Percentiles rank a stretch among this genome's conserved stretches.
These are phyloP conservation scores for Spergularia marina DNA, from an alignment of 148 eudicot genomes.

Conservation along the genomic window DNA sequence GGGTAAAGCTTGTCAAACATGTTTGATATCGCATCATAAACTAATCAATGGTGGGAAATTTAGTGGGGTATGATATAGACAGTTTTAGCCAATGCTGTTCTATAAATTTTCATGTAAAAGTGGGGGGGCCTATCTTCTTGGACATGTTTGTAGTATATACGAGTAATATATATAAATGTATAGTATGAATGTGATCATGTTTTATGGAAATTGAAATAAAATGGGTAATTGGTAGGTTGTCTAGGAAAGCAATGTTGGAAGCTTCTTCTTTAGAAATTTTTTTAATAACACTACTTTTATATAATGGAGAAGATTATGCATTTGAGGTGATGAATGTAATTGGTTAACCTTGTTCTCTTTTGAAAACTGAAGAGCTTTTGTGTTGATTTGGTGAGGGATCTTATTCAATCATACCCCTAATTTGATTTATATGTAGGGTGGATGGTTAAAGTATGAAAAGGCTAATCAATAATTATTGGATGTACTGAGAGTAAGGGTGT, in stretches of 20 bases:
- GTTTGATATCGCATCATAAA: constrained; percentile 27
- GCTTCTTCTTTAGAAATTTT: constrained; percentile 24
- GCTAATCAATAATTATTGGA: not conserved
- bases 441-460: constrained; percentile 3
- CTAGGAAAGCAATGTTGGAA: constrained; percentile 33
- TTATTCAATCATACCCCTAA: constrained; percentile 14
- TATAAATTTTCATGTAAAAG: constrained; percentile 26
- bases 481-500: too few species aligned
- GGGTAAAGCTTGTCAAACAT: constrained; percentile 38
- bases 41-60: constrained; percentile 29
- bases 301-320: not conserved
- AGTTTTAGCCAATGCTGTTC: constrained; percentile 21
- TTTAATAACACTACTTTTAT: not conserved
- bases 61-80: constrained; percentile 38
- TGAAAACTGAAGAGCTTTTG: constrained; percentile 31
- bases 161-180: not conserved
- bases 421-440: constrained; percentile 20
- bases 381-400: constrained; percentile 25
- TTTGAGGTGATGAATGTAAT: constrained; percentile 9
- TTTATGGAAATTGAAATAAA: constrained; percentile 32
- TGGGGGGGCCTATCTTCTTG: constrained; percentile 28
- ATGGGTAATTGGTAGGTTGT: constrained; percentile 35
- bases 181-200: constrained; percentile 27
- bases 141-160: constrained; percentile 22
- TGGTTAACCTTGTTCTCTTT: constrained; percentile 25